Evolutionary conservation across 2,329 filamentous ascomycete species (phyloP), one percentile per base, ranked within the genome.

Genomic region (Periconia macrospinosa): DNA sequence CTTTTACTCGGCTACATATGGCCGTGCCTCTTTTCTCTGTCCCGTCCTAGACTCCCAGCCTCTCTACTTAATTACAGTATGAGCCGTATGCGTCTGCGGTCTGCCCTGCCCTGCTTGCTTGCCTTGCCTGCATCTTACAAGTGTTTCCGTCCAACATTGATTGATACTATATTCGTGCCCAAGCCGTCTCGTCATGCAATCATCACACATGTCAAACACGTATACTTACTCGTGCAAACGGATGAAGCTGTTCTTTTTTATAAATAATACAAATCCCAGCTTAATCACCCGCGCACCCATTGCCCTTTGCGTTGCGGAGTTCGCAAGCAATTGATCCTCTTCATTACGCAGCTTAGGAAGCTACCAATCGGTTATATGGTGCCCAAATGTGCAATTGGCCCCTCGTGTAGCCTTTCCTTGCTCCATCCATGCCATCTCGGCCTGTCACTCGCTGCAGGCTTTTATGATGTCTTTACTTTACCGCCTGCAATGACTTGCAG

Each of bases 61-160:
- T 13, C 33, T 13, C 30, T 44, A 33, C 44, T 30, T 45, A 37
- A 57, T 53, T 54, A 61, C 55, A 52, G 56, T 55, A 37, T 14
- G 61, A 44, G 3, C 49, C 45, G 30, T 41, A 45, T 49, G 30
- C 23, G 61, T 66, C 58, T 62, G 57, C 59, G 60, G 55, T 63
- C 53, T 53, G 15, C 15, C 19, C 27, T 27, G 42, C 9, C 63
- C 65, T 67, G 67, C 62, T 60, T 64, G 49, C 47, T 5, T 62
- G 57, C 58, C 59, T 56, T 54, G 58, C 61, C 58, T 66, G 64
- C 42, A n/a, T n/a, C n/a, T n/a, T 7, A 8, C 30, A 33, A 8
- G 13, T 33, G 15, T 37, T n/a, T 37, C 33, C 5, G 33, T 13
- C 33, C 15, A n/a, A 37, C 15, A 37, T 14, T 37, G 33, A 37